These are phyloP conservation scores for Trypanosoma caninum DNA, from an alignment of 208 protist genomes.

Conservation along the genomic window DNA sequence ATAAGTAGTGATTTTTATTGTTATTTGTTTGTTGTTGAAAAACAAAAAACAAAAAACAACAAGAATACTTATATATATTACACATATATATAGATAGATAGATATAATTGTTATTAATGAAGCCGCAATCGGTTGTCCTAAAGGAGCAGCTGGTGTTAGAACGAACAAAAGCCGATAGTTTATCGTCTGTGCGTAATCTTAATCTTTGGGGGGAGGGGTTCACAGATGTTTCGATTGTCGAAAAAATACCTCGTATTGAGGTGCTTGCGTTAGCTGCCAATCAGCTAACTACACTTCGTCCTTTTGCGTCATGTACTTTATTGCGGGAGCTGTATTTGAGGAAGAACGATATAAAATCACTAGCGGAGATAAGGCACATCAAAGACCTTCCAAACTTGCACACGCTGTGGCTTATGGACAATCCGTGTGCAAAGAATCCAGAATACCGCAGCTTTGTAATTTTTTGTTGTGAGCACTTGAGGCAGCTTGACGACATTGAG, in stretches of 20 bases:
- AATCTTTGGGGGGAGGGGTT: slow-evolving; percentile 90
- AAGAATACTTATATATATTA: too few relatives aligned
- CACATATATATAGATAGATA: slow-evolving; percentile 9
- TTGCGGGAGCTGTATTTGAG: slow-evolving; percentile 92
- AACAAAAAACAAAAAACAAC: too few relatives aligned
- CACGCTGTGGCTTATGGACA: slow-evolving; percentile 92
- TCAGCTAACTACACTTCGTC: slow-evolving; percentile 62
- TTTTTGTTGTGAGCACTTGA: slow-evolving; percentile 72
- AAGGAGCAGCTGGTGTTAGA: slow-evolving; percentile 80
- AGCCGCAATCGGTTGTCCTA: slow-evolving; percentile 27
- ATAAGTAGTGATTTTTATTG: too few relatives aligned
- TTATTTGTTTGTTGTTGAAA: too few relatives aligned
- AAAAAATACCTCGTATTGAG: slow-evolving; percentile 70
- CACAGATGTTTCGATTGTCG: slow-evolving; percentile 73
- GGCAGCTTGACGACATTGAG: slow-evolving; percentile 85
- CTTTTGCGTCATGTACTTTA: slow-evolving; percentile 59
- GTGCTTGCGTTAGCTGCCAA: slow-evolving; percentile 88
- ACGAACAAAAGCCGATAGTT: slow-evolving; percentile 76
- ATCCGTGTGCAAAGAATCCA: slow-evolving; percentile 80
- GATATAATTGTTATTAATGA: neutral
- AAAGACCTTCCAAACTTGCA: slow-evolving; percentile 58
- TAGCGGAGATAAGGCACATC: slow-evolving; percentile 78
- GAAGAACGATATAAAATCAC: slow-evolving; percentile 82
- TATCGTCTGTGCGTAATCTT: slow-evolving; percentile 84
- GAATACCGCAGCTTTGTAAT: slow-evolving; percentile 89